Evolutionary conservation across 768 basidiomycete genomes (phyloP), one percentile per base, ranked within the genome.

Genomic region (Gautieria morchelliformis): DNA sequence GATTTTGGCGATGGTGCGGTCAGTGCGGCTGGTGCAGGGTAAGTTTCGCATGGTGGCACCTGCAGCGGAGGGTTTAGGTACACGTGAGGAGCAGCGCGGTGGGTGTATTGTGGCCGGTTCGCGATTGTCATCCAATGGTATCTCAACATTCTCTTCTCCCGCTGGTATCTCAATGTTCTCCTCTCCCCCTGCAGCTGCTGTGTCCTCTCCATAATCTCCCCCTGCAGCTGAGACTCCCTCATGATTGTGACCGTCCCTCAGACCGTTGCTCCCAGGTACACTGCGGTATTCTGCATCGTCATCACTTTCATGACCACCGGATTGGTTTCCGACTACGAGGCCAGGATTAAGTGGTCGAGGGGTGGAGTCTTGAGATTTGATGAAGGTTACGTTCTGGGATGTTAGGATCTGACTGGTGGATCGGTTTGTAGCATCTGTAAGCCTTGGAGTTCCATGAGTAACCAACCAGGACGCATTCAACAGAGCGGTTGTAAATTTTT

Each of bases 391-490:
- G 39, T 59, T 47, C 20, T 63, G 60, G 39, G 63, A 67, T 40
- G 70, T 69, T 14, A 70, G 56, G 5, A 63, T 58, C 60, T 63
- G 65, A 47, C 63, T 59, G 1, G 66, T 69, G 15, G 42, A 52
- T 8, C 71, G 68, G 47, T 72, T 72, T 64, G 45, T 66, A 74
- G 59, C 75, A 70, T 24, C 58, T 47, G 69, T 71, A 75, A 1
- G 66, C 73, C 27, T 70, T 69, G 32, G 65, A 63, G 5, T 64
- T 65, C 24, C 39, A 22, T 0, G 68, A 64, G 58, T 76, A 75
- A 1, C 74, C 73, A 58, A 75, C 56, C 56, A 75, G 74, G 11
- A 74, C 59, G 22, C 70, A 68, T 52, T 73, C 70, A 47, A 66
- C 54, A 9, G 65, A 65, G 27, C 72, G 68, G 0, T 65, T 51